Evolutionary conservation across 2,329 filamentous ascomycete species (phyloP).

Genomic region (Ophiostoma sp.): DNA sequence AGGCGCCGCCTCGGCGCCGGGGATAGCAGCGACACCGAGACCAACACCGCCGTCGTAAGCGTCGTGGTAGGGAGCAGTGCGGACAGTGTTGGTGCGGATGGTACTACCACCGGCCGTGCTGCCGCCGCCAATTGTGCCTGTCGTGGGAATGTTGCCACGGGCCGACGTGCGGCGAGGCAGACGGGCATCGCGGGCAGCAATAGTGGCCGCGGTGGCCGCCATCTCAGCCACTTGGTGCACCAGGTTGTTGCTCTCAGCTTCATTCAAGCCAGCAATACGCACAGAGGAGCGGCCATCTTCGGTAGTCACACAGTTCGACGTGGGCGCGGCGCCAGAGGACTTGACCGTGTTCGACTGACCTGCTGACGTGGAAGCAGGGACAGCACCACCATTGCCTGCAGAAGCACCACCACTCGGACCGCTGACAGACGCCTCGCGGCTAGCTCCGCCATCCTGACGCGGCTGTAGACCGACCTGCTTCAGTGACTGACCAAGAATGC

Average conservation of each 20-base stretch:
- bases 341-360: background rate
- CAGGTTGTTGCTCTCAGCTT: constrained; percentile 77
- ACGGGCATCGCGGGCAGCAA: constrained; percentile 75
- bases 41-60: constrained; percentile 20
- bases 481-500: constrained; percentile 86
- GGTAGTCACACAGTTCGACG: background rate
- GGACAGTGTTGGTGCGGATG: constrained; percentile 19
- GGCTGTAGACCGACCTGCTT: constrained; percentile 73
- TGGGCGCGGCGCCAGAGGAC: constrained; percentile 40
- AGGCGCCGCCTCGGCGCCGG: background rate
- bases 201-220: constrained; percentile 83
- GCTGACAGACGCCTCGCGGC: constrained; percentile 39
- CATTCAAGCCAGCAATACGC: constrained; percentile 69
- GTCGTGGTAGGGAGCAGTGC: constrained; percentile 23
- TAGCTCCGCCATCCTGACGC: constrained; percentile 40
- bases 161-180: constrained; percentile 25
- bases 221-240: constrained; percentile 90
- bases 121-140: constrained; percentile 7
- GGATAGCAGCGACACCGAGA: constrained; percentile 21
- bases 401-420: background rate
- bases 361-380: background rate
- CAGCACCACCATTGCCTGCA: constrained; percentile 34
- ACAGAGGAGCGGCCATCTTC: constrained; percentile 46
- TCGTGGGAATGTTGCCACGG: constrained; percentile 30
- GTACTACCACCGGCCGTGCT: constrained; percentile 19